These are phyloP conservation scores for Vigna mungo DNA, from an alignment of 306 rosid species.

Conservation along the genomic window DNA sequence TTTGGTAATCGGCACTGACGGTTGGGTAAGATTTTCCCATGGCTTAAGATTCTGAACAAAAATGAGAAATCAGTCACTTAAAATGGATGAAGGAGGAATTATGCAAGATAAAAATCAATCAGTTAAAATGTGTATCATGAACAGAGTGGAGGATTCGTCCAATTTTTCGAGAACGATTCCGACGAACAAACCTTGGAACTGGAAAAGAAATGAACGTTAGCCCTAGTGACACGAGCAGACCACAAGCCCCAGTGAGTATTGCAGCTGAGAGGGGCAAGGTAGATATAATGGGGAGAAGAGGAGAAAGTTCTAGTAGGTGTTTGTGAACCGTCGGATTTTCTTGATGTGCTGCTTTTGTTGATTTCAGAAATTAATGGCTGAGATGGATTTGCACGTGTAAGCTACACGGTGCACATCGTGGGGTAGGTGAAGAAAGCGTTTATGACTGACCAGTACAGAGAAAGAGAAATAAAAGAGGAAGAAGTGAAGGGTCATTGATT, in stretches of 20 bases:
- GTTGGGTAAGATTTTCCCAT: slow-evolving; percentile 91
- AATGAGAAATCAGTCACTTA: neutral
- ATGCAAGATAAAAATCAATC: neutral
- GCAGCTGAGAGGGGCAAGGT: neutral
- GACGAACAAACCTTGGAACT: slow-evolving; percentile 38
- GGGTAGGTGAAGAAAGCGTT: slow-evolving; percentile 35
- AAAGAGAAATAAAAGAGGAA: neutral
- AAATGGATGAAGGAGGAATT: neutral
- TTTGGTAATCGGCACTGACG: slow-evolving; percentile 77
- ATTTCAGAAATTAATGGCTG: slow-evolving; percentile 4
- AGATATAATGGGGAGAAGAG: slow-evolving; percentile 40
- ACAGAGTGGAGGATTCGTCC: neutral
- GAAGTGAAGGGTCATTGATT: neutral
- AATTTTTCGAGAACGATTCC: neutral
- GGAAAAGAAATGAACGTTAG: neutral
- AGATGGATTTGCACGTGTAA: slow-evolving; percentile 39
- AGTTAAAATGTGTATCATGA: neutral
- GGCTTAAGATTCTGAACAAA: slow-evolving; percentile 38
- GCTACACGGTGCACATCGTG: neutral
- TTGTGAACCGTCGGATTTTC: slow-evolving; percentile 35
- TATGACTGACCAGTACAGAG: slow-evolving; percentile 24
- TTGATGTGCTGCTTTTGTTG: neutral
- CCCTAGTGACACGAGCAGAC: slow-evolving; percentile 51
- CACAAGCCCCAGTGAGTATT: slow-evolving; percentile 46
- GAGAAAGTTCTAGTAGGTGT: slow-evolving; percentile 55